Evolutionary conservation across 768 basidiomycete species (phyloP).

Genomic region (Suillus discolor): DNA sequence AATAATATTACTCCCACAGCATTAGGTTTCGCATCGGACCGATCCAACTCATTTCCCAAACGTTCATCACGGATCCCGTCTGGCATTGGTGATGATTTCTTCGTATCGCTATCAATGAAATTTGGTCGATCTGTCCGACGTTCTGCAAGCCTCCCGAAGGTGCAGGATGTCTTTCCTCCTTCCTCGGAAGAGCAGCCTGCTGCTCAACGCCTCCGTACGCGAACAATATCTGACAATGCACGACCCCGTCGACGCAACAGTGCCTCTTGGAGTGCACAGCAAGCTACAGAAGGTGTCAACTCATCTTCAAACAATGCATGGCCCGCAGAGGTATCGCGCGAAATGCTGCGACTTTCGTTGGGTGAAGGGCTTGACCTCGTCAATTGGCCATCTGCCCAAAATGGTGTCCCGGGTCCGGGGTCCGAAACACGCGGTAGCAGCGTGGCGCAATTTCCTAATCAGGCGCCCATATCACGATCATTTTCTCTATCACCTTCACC

Average conservation of each 20-base stretch:
- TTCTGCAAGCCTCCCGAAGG: slow-evolving; percentile 29
- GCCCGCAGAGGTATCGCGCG: slow-evolving; percentile 61
- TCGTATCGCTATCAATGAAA: slow-evolving; percentile 26
- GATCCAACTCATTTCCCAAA: slow-evolving; percentile 26
- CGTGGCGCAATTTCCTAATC: slow-evolving; percentile 23
- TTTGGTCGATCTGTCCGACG: slow-evolving; percentile 30
- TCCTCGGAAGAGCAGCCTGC: slow-evolving; percentile 14
- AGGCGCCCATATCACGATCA: slow-evolving; percentile 19
- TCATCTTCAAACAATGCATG: slow-evolving; percentile 43
- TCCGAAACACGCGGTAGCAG: slow-evolving; percentile 27
- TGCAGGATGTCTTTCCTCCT: slow-evolving; percentile 26
- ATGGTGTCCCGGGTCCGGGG: slow-evolving; percentile 21
- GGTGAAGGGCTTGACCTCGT: slow-evolving; percentile 22
- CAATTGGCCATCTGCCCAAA: background rate
- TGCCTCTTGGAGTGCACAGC: slow-evolving; percentile 58
- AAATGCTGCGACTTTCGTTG: slow-evolving; percentile 54
- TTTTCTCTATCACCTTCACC: slow-evolving; percentile 33
- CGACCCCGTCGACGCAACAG: slow-evolving; percentile 48
- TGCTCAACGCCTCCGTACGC: slow-evolving; percentile 20
- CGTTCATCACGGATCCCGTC: slow-evolving; percentile 13
- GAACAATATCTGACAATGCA: slow-evolving; percentile 38
- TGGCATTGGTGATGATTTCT: slow-evolving; percentile 18
- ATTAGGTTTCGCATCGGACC: slow-evolving; percentile 20
- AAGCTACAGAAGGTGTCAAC: slow-evolving; percentile 41
- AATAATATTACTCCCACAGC: slow-evolving; percentile 8